Evolutionary conservation across 169 alveolate species (phyloP).

Genomic region (Cryptosporidium muris): DNA sequence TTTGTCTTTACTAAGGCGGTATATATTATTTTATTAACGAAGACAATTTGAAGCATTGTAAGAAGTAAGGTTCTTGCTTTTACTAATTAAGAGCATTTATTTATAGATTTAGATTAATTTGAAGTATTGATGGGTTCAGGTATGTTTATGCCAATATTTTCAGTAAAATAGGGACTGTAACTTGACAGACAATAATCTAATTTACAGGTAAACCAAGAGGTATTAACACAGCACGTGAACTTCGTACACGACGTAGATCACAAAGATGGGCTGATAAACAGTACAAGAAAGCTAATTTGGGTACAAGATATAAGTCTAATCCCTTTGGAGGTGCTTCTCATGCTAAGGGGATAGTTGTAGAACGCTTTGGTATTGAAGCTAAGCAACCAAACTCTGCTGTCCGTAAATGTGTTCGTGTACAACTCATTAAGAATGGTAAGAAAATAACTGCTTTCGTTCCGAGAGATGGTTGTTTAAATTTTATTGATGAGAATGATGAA

Average conservation of each 20-base stretch:
- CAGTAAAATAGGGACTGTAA: neutral
- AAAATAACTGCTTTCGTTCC: slow-evolving; percentile 99
- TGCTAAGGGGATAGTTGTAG: slow-evolving; percentile 99
- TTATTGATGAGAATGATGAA: slow-evolving; percentile 99
- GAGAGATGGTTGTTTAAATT: slow-evolving; percentile 98
- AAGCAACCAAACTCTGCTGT: slow-evolving; percentile 99
- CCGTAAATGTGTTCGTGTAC: slow-evolving; percentile 99
- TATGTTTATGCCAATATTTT: neutral
- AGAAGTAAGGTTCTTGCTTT: too few species aligned
- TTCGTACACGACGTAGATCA: slow-evolving; percentile 93
- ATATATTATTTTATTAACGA: too few species aligned
- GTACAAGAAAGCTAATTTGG: slow-evolving; percentile 95
- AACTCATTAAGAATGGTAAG: slow-evolving; percentile 98
- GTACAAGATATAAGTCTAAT: slow-evolving; percentile 95
- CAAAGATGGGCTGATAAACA: slow-evolving; percentile 98
- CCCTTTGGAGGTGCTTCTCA: slow-evolving; percentile 99
- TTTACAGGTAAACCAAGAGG: slow-evolving; percentile 96
- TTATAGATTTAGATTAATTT: neutral
- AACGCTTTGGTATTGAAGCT: slow-evolving; percentile 98
- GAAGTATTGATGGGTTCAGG: slow-evolving; percentile 58
- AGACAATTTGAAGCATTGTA: too few species aligned
- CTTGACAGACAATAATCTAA: neutral
- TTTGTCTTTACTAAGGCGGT: too few species aligned
- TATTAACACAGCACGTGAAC: slow-evolving; percentile 97
- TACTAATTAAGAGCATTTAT: too few species aligned